Evolutionary conservation across 495 filamentous ascomycete species (phyloP).

Genomic region (Tetracladium marchalianum): DNA sequence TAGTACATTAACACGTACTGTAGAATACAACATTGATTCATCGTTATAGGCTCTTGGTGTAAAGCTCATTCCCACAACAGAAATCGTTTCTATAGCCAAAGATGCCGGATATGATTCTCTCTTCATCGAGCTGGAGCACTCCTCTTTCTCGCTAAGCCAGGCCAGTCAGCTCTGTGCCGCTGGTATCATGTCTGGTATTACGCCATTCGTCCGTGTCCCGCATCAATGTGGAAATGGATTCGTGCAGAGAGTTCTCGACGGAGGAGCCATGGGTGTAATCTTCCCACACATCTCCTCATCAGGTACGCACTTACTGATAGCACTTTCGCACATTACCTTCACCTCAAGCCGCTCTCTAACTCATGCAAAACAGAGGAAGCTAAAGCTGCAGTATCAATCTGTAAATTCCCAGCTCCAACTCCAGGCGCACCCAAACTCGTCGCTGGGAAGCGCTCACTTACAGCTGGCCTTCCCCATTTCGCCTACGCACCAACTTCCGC

Average conservation of each 20-base stretch:
- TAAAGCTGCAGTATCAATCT: neutral
- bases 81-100: slow-evolving; percentile 2
- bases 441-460: neutral
- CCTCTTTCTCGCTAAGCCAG: neutral
- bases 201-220: slow-evolving; percentile 10
- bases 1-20: too few species aligned
- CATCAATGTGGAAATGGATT: slow-evolving; percentile 15
- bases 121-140: slow-evolving; percentile 16
- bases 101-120: slow-evolving; percentile 7
- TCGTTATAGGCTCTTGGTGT: slow-evolving; percentile 7
- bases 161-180: neutral
- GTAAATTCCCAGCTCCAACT: neutral
- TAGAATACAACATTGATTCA: too few species aligned
- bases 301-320: neutral
- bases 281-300: slow-evolving; percentile 11
- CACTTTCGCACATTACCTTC: neutral
- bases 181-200: neutral
- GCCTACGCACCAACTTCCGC: neutral
- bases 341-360: neutral
- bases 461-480: neutral
- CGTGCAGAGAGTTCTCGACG: slow-evolving; percentile 16
- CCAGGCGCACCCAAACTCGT: too few species aligned
- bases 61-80: neutral
- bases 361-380: neutral
- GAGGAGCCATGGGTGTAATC: slow-evolving; percentile 14